Evolutionary conservation across 495 filamentous ascomycete species (phyloP), one percentile per base, ranked within the genome.

Genomic region (Daldinia decipiens): DNA sequence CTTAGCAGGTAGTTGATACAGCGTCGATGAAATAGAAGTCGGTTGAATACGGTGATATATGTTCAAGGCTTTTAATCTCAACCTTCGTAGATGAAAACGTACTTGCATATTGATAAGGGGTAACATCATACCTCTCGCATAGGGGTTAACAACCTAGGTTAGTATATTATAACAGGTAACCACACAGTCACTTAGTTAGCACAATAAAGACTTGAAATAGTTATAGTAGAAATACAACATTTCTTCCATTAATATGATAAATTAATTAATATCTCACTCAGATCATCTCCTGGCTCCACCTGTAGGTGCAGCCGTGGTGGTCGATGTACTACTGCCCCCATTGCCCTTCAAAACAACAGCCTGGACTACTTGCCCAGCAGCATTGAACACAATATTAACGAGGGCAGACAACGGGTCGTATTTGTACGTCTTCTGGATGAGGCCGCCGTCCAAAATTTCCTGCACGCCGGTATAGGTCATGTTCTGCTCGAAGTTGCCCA

Each of bases 331-430:
- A n/a, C 38, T 67, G 7, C 63, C 43, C 43, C 68, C 60, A n/a
- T 47, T 36, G 24, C 71, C 71, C 19, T 58, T 65, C 27, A 80
- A 77, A 5, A 87, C 85, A 3, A 82, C 81, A 0, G 85, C 86
- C 77, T 87, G 84, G 29, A 88, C 83, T 12, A 88, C 84, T 75
- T 87, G 86, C 1, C 83, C 84, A 4, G 81, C 73, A 7, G 80
- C 76, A 67, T 87, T 87, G 72, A 85, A 84, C 9, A 88, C 79
- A 52, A 89, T 87, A 68, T 87, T 82, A 26, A 89, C 86, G 38
- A 89, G 67, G n/a, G 86, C 79, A 58, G 81, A 82, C 8, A 89
- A 70, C 19, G 85, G 78, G 45, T 76, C 77, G 65, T 87, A 88
- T 3, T 65, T 76, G 62, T 84, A 88, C 55, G 80, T 84, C 76